phyloP scores from a whole-genome alignment of 306 rosid genomes.

The Cajanus cajan region DNA sequence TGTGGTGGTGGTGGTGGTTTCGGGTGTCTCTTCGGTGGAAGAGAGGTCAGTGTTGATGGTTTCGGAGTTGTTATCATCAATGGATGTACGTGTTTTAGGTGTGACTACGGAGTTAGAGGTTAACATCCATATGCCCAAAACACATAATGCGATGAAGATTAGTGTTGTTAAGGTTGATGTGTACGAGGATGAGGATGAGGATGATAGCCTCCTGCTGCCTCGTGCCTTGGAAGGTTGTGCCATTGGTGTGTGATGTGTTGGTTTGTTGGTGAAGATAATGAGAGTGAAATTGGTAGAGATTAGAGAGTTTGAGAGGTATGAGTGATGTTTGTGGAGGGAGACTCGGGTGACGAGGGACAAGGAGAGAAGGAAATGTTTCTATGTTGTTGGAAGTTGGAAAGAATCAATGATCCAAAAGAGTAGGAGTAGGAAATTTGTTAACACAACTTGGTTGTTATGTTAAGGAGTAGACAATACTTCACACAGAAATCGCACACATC shows the following conservation, averaged over 20 bases:
- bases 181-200: conserved; percentile 59
- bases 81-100: conserved; percentile 24
- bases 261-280: conserved; percentile 15
- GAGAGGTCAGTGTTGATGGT: conserved; percentile 8
- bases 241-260: conserved; percentile 32
- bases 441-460: conserved; percentile 10
- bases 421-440: conserved; percentile 51
- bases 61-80: background rate
- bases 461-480: background rate
- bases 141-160: conserved; percentile 58
- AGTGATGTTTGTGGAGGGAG: background rate
- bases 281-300: background rate
- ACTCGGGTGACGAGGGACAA: background rate
- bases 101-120: conserved; percentile 45
- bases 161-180: conserved; percentile 56
- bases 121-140: conserved; percentile 71
- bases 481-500: background rate
- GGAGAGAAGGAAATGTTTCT: conserved; percentile 11
- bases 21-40: background rate
- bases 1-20: background rate
- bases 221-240: conserved; percentile 52
- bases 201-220: conserved; percentile 44
- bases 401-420: conserved; percentile 63
- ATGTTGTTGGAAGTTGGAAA: conserved; percentile 44
- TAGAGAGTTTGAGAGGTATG: no score